phyloP scores from a whole-genome alignment of 2,329 filamentous ascomycete species.

The Aureobasidium subglaciale region DNA sequence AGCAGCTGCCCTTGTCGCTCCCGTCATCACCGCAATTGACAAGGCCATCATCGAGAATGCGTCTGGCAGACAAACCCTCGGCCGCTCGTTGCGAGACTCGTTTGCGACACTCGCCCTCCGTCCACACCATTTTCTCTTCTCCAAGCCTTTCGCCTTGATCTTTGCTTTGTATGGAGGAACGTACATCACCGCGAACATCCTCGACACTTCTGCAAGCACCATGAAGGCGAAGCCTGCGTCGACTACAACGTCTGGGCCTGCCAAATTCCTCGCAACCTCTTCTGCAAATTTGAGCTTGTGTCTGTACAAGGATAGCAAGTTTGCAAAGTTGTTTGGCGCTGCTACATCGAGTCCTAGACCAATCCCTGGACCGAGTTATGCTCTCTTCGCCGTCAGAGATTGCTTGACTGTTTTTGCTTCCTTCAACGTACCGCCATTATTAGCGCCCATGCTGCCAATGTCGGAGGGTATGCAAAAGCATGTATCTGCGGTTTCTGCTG shows the following conservation, averaged over 20 bases:
- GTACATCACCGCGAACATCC: constrained; percentile 78
- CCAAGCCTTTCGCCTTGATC: constrained; percentile 62
- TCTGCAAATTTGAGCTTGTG: constrained; percentile 78
- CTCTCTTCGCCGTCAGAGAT: constrained; percentile 74
- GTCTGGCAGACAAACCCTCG: constrained; percentile 58
- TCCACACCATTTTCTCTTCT: constrained; percentile 56
- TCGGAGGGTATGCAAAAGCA: constrained; percentile 44
- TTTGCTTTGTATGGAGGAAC: constrained; percentile 72
- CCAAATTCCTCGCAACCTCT: constrained; percentile 76
- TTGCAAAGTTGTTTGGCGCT: constrained; percentile 74
- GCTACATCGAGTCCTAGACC: constrained; percentile 37
- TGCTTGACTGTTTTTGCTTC: constrained; percentile 84
- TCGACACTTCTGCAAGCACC: constrained; percentile 73
- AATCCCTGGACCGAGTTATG: constrained; percentile 65
- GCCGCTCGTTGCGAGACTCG: constrained; percentile 53
- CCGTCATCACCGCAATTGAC: constrained; percentile 81
- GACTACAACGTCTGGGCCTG: constrained; percentile 62
- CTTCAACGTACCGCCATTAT: constrained; percentile 78
- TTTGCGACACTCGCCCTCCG: constrained; percentile 49
- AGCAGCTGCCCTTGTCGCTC: constrained; percentile 71
- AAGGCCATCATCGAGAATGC: constrained; percentile 79
- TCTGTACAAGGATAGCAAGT: constrained; percentile 84
- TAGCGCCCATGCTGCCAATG: constrained; percentile 59
- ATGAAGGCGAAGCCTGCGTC: constrained; percentile 49
- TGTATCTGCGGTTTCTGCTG: constrained; percentile 43